These are phyloP conservation scores for Lecanoromycetidae sp. DNA, from an alignment of 2,329 filamentous ascomycete species.

Conservation along the genomic window DNA sequence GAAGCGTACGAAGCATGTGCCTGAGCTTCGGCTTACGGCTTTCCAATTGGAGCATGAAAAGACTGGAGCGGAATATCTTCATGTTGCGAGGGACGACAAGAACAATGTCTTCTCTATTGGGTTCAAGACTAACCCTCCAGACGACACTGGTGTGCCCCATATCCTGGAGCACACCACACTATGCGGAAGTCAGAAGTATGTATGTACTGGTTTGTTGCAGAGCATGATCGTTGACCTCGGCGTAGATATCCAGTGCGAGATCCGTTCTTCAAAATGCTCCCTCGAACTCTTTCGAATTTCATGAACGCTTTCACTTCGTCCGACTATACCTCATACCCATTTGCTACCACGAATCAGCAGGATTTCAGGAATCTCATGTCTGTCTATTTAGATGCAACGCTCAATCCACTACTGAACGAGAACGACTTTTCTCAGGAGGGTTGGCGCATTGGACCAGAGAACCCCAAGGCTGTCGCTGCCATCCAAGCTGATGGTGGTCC, in stretches of 20 bases:
- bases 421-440: constrained; percentile 94
- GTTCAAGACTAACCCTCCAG: constrained; percentile 96
- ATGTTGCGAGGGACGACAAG: constrained; percentile 85
- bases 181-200: constrained; percentile 84
- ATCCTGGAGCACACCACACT: constrained; percentile 96
- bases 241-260: constrained; percentile 86
- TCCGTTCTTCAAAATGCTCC: constrained; percentile 99
- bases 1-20: constrained; percentile 77
- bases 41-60: constrained; percentile 85
- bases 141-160: constrained; percentile 91
- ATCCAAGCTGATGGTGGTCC: constrained; percentile 33
- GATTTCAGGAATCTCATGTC: constrained; percentile 95
- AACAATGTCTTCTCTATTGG: constrained; percentile 99
- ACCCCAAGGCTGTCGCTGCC: constrained; percentile 50
- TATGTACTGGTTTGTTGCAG: neutral
- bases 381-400: constrained; percentile 88
- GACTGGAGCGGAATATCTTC: constrained; percentile 89
- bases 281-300: constrained; percentile 94
- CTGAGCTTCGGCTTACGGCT: constrained; percentile 85
- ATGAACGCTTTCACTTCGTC: constrained; percentile 98
- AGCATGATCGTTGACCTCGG: constrained; percentile 14
- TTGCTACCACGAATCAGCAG: constrained; percentile 89
- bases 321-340: constrained; percentile 95
- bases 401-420: constrained; percentile 78
- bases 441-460: constrained; percentile 90